Evolutionary conservation across 2,329 filamentous ascomycete genomes (phyloP).

Genomic region (Fusarium piperis): DNA sequence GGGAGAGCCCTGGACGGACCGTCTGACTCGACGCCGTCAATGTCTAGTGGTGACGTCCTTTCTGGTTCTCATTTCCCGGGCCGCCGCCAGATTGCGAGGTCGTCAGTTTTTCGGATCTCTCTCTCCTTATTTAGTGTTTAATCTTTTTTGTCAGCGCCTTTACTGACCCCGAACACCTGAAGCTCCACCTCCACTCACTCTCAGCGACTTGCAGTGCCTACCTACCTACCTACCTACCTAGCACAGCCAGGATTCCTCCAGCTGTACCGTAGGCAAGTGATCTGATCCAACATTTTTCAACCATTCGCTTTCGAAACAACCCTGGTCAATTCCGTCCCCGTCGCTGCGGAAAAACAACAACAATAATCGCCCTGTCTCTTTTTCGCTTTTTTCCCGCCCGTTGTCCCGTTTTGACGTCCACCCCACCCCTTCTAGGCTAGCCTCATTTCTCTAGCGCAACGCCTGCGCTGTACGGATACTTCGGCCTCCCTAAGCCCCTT

Average conservation of each 20-base stretch:
- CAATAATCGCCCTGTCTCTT: conserved; percentile 5
- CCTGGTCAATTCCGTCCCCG: not conserved
- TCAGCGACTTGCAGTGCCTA: not conserved
- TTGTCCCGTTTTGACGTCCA: conserved; percentile 25
- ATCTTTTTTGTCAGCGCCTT: not conserved
- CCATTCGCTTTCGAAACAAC: not conserved
- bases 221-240: no score
- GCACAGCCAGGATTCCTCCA: not conserved
- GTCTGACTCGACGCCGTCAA: conserved; percentile 21
- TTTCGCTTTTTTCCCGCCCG: conserved; percentile 15
- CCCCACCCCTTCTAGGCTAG: conserved; percentile 26
- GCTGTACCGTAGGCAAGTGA: not conserved
- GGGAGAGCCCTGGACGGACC: conserved; percentile 9
- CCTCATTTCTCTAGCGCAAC: conserved; percentile 25
- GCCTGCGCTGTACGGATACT: conserved; percentile 25
- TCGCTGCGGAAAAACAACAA: conserved; percentile 2
- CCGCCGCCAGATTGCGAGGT: not conserved
- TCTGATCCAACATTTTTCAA: not conserved
- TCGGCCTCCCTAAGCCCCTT: conserved; percentile 34
- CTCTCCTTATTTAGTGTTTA: not conserved
- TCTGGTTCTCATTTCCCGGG: conserved; percentile 1
- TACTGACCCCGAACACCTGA: not conserved
- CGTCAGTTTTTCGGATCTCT: not conserved
- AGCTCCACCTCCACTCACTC: conserved; percentile 20
- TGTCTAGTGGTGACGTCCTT: conserved; percentile 5